Conservation (phyloP, 108 stramenopile genomes). For the Pseudonitzschia multiseries region DNA sequence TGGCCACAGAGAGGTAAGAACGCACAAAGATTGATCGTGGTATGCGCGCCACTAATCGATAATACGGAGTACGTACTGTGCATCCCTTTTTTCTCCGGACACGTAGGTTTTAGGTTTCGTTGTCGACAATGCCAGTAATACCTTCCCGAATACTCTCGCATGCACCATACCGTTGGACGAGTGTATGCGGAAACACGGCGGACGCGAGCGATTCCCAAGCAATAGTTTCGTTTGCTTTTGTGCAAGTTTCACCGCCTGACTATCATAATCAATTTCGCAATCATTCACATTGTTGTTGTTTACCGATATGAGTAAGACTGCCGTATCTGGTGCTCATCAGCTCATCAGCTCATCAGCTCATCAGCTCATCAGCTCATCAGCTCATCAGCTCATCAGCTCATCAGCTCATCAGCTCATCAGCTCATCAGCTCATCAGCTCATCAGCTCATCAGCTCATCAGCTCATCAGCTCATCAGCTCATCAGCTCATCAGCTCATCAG, state of each 20-base stretch:
- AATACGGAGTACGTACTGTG: too few species aligned
- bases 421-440: too few species aligned
- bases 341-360: too few species aligned
- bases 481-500: too few species aligned
- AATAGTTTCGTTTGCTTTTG: background rate
- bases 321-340: too few species aligned
- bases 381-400: too few species aligned
- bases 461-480: too few species aligned
- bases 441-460: too few species aligned
- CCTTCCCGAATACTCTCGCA: background rate
- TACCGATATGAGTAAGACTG: too few species aligned
- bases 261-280: background rate
- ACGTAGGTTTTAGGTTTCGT: background rate
- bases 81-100: too few species aligned
- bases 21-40: conserved; percentile 1
- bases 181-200: background rate
- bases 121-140: background rate
- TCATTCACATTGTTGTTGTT: background rate
- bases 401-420: too few species aligned
- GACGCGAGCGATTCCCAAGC: background rate
- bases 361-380: too few species aligned
- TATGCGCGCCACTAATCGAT: background rate
- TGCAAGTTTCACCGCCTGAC: conserved; percentile 1
- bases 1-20: background rate
- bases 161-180: background rate